These are phyloP conservation scores for Solanum sparsipilum DNA, from an alignment of 257 asterid genomes.

Conservation along the genomic window DNA sequence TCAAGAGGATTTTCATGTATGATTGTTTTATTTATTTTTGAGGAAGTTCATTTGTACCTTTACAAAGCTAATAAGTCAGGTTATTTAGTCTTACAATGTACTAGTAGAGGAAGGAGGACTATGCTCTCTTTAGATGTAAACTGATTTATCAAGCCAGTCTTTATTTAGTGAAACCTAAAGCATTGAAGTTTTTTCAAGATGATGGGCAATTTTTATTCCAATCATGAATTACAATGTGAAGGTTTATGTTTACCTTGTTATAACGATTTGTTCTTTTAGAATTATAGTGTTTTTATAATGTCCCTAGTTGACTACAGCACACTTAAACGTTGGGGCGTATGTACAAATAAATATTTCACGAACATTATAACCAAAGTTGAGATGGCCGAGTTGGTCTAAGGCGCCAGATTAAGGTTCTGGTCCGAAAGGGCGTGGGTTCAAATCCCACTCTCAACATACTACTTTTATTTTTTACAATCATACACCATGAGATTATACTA, in stretches of 20 bases:
- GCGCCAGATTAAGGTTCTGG: slow-evolving; percentile 99
- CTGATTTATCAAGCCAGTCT: neutral
- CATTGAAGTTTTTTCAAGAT: neutral
- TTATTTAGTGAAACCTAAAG: neutral
- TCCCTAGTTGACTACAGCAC: fast-evolving
- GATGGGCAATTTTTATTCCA: neutral
- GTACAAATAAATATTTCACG: neutral
- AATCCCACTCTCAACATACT: slow-evolving; percentile 71
- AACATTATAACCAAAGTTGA: slow-evolving; percentile 8
- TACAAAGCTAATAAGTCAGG: slow-evolving; percentile 15
- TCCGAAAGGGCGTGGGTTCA: slow-evolving; percentile 99
- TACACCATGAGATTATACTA: too few species aligned
- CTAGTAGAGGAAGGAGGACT: neutral
- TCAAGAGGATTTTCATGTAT: neutral
- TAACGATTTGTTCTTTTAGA: neutral
- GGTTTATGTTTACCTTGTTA: neutral
- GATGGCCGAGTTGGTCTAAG: slow-evolving; percentile 99
- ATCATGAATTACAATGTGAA: neutral
- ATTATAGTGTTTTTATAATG: neutral
- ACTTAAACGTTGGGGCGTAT: neutral
- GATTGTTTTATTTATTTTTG: neutral
- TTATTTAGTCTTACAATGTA: neutral
- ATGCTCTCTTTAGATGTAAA: neutral
- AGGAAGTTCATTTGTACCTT: neutral
- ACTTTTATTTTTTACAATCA: too few species aligned